Evolutionary conservation across 768 basidiomycete genomes (phyloP).

Genomic region (Suillus placidus): DNA sequence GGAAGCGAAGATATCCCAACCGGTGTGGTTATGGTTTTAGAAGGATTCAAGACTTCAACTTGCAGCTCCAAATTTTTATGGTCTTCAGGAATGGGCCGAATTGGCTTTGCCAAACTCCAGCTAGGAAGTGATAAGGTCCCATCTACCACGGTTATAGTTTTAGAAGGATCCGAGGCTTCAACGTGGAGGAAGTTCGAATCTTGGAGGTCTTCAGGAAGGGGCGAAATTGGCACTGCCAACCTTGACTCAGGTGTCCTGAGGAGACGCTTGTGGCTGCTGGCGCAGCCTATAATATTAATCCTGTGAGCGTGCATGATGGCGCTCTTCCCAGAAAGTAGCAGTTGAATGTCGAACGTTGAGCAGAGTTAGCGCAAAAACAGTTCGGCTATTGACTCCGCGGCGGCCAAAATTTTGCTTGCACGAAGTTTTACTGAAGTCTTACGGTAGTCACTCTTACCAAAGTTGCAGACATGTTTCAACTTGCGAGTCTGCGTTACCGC

Average conservation of each 20-base stretch:
- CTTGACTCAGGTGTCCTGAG: not conserved
- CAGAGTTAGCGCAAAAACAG: not conserved
- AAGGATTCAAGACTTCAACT: not conserved
- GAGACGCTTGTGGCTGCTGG: not conserved
- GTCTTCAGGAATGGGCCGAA: not conserved
- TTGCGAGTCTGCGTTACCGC: too few relatives aligned
- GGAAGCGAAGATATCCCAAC: not conserved
- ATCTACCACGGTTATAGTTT: not conserved
- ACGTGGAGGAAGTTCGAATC: not conserved
- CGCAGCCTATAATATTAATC: not conserved
- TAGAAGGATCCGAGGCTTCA: not conserved
- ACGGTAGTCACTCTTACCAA: too few relatives aligned
- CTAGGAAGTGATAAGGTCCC: not conserved
- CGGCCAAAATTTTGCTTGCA: not conserved
- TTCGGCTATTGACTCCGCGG: not conserved
- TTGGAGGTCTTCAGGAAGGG: not conserved
- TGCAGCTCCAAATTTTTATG: not conserved
- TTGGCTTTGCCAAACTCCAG: not conserved
- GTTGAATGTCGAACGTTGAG: not conserved
- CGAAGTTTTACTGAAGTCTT: not conserved
- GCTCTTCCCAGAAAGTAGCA: not conserved
- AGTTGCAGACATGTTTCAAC: too few relatives aligned
- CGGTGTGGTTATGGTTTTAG: not conserved
- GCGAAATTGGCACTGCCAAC: not conserved
- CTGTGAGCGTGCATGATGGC: not conserved